Percentiles rank a stretch among this genome's conserved stretches.
phyloP scores from a whole-genome alignment of 164 flowering plant genomes.

The Stephania japonica region DNA sequence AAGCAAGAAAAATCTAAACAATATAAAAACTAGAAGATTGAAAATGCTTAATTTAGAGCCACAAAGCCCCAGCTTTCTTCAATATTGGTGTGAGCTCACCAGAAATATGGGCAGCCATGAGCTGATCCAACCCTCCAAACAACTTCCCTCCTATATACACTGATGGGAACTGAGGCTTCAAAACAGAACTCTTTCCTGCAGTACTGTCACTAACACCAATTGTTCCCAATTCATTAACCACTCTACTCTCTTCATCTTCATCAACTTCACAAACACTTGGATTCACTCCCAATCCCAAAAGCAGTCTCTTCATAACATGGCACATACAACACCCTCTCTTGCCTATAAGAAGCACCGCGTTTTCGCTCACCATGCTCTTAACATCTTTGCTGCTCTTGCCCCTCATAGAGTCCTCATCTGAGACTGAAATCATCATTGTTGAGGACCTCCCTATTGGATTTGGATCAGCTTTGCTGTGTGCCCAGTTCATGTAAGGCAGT shows the following conservation, averaged over 20 bases:
- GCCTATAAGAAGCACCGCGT: conserved; percentile 57
- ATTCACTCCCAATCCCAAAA: conserved; percentile 60
- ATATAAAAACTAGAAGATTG: no score
- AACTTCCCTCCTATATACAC: conserved; percentile 62
- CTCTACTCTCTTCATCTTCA: conserved; percentile 40
- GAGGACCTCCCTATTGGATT: neutral
- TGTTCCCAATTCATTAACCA: conserved; percentile 19
- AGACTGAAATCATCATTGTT: neutral
- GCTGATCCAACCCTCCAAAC: conserved; percentile 65
- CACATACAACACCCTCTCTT: conserved; percentile 75
- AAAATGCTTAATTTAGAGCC: conserved; percentile 44
- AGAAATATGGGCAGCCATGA: conserved; percentile 67
- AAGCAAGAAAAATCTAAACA: no score
- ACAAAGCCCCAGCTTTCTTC: conserved; percentile 67
- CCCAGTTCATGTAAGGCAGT: conserved; percentile 49
- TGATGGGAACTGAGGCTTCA: conserved; percentile 40
- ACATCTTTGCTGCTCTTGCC: conserved; percentile 5
- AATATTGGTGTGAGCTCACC: conserved; percentile 60
- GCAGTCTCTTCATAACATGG: conserved; percentile 61
- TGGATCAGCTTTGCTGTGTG: neutral
- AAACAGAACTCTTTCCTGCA: neutral
- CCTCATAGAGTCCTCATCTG: neutral
- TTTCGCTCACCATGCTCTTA: conserved; percentile 42
- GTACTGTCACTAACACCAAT: conserved; percentile 3
- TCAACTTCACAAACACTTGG: conserved; percentile 67